These are phyloP conservation scores for Saccharomyces kudriavzevii DNA, from an alignment of 805 yeast genomes.

Conservation along the genomic window DNA sequence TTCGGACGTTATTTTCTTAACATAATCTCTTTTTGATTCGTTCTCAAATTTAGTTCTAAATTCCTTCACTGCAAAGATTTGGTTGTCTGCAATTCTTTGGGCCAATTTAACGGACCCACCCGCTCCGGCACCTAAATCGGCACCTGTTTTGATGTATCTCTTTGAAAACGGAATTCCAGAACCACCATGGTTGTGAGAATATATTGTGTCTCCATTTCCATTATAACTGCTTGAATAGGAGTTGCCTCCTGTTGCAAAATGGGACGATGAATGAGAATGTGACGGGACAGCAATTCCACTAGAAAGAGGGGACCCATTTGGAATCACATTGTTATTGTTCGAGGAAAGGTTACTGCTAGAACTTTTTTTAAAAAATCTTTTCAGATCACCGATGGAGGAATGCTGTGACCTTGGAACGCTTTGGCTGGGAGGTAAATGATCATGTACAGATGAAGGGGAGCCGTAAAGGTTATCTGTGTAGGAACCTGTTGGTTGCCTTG, in stretches of 20 bases:
- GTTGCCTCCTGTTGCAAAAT: slow-evolving; percentile 3
- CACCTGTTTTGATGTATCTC: slow-evolving; percentile 74
- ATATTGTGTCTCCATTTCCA: slow-evolving; percentile 26
- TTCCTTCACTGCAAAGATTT: slow-evolving; percentile 86
- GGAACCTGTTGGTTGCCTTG: slow-evolving; percentile 28
- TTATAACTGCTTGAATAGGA: not conserved
- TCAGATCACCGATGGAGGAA: slow-evolving; percentile 71
- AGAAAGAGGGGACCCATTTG: slow-evolving; percentile 20
- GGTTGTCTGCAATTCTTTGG: slow-evolving; percentile 54
- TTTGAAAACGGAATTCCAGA: slow-evolving; percentile 51
- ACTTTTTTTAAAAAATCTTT: slow-evolving; percentile 57
- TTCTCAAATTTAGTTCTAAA: slow-evolving; percentile 67
- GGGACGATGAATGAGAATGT: slow-evolving; percentile 8
- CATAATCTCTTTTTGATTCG: slow-evolving; percentile 77
- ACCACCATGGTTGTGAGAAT: slow-evolving; percentile 34
- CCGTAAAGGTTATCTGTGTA: slow-evolving; percentile 20
- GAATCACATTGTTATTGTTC: slow-evolving; percentile 7
- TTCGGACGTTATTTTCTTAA: slow-evolving; percentile 87
- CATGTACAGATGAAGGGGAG: slow-evolving; percentile 30
- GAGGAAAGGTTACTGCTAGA: slow-evolving; percentile 6
- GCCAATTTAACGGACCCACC: slow-evolving; percentile 84
- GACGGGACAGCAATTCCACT: slow-evolving; percentile 10
- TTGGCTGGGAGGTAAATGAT: slow-evolving; percentile 32
- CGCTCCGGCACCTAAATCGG: slow-evolving; percentile 87
- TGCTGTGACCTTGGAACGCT: slow-evolving; percentile 45